Percentiles rank a stretch among this genome's conserved stretches.
These are phyloP conservation scores for Salix viminalis DNA, from an alignment of 345 rosid species.

Conservation along the genomic window DNA sequence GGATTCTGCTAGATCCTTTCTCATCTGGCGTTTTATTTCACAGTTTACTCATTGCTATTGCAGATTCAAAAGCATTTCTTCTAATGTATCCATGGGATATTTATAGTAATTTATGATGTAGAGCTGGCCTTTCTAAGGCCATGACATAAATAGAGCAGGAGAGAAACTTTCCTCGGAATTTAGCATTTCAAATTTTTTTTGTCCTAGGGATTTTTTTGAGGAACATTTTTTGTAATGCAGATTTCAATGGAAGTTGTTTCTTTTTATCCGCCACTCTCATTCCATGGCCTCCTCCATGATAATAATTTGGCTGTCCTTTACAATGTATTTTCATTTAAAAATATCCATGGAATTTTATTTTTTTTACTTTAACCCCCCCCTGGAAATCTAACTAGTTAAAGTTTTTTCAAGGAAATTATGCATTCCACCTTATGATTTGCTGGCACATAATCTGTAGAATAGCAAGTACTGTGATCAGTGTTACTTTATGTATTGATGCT, in stretches of 20 bases:
- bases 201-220: constrained; percentile 15
- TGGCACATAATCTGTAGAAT: neutral
- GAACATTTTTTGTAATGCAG: constrained; percentile 4
- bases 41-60: constrained; percentile 22
- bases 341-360: neutral
- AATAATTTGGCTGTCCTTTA: neutral
- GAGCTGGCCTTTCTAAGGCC: constrained; percentile 20
- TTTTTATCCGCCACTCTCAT: neutral
- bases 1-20: constrained; percentile 26
- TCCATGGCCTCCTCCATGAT: neutral
- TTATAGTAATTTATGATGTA: constrained; percentile 31
- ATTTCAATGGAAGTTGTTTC: neutral
- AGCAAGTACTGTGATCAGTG: neutral
- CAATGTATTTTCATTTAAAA: neutral
- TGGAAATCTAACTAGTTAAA: neutral
- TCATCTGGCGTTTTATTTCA: constrained; percentile 13
- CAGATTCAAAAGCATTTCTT: constrained; percentile 21
- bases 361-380: neutral
- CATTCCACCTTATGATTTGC: neutral
- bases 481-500: neutral
- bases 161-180: constrained; percentile 5
- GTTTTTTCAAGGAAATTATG: neutral
- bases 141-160: constrained; percentile 15
- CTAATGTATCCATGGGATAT: constrained; percentile 18
- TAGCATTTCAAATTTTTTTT: constrained; percentile 14